Conservation (phyloP, 495 filamentous ascomycete genomes). For the Penicillium desertorum region DNA sequence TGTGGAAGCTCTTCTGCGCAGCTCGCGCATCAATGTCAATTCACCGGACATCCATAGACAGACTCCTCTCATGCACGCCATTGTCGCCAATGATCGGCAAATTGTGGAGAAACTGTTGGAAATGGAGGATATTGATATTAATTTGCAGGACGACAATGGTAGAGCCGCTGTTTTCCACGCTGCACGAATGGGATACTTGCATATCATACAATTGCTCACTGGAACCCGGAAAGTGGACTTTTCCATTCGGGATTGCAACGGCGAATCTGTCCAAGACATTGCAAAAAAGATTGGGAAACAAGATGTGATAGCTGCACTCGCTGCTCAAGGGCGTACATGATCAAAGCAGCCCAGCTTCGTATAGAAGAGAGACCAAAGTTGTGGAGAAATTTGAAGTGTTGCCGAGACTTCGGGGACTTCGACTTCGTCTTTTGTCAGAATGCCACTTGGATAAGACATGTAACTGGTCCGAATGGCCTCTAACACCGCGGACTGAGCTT, state of each 20-base stretch:
- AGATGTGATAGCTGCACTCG: neutral
- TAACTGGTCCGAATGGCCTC: too few relatives aligned
- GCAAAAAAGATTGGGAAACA: neutral
- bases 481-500: too few relatives aligned
- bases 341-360: too few relatives aligned
- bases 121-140: neutral
- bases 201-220: neutral
- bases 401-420: too few relatives aligned
- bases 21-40: neutral
- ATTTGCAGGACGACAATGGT: neutral
- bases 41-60: neutral
- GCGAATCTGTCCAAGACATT: neutral
- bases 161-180: neutral
- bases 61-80: neutral
- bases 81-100: neutral
- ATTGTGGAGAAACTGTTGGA: neutral
- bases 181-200: neutral
- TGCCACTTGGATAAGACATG: too few relatives aligned
- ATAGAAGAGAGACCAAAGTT: too few relatives aligned
- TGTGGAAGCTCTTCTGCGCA: slow-evolving; percentile 1
- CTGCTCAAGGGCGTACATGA: neutral
- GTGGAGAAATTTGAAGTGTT: too few relatives aligned
- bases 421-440: too few relatives aligned
- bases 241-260: neutral
- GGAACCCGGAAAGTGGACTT: neutral